Evolutionary conservation across 148 eudicot species (phyloP), one percentile per base, ranked within the genome.

Genomic region (Arctostaphylos glauca): DNA sequence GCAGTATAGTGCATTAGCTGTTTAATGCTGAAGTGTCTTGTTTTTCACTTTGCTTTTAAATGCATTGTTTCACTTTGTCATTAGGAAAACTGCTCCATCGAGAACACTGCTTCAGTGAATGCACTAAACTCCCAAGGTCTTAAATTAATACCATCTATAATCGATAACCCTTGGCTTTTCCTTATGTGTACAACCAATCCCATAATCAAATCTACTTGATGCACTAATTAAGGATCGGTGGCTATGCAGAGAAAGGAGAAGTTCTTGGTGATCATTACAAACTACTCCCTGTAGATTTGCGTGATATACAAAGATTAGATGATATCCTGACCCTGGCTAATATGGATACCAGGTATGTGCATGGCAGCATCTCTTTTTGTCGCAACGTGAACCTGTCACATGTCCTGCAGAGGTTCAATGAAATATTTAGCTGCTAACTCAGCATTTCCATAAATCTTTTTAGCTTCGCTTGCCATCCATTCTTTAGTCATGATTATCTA

Each of bases 241-340:
- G 13, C 82, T 82, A 16, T 89, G 90, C 94, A 97, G 98, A 97
- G 84, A 89, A 88, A 80, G 99, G 99, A 72, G 95, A 94, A 91
- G 94, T 97, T 80, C 83, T 90, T 67, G 88, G 90, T 58, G 93
- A 94, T 86, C 88, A 91, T 86, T 97, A 97, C 93, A 97, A 94
- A 81, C 87, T 97, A 86, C 97, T 97, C 62, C 98, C 99, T 60
- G 90, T 92, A 78, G 99, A 97, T 89, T 83, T 97, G 84, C 92
- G 98, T 60, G 96, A 97, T 80, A 88, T 91, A 70, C 88, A 81
- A 76, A 89, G 86, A 83, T 88, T 97, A 74, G 88, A 92, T 83
- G 91, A 91, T 79, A 85, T 93, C 23, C 83, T 97, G 52, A 59
- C 89, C 70, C 71, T 89, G 85, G 96, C 99, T 81, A 83, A 92